Conservation (phyloP, 345 rosid species). For the Moricandia moricandioides region DNA sequence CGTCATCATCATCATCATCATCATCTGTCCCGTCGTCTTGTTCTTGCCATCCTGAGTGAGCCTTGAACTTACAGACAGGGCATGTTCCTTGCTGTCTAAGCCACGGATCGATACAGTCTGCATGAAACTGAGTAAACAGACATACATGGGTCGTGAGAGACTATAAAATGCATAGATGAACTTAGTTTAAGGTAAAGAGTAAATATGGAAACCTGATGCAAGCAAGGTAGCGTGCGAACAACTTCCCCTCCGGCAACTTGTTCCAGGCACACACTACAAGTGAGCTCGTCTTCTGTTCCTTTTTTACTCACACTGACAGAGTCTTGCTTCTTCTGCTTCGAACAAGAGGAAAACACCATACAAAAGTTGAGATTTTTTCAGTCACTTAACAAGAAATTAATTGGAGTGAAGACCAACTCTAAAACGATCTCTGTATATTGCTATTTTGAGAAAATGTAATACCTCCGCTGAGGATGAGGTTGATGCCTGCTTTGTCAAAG, state of each 20-base stretch:
- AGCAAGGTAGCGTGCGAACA: conserved; percentile 68
- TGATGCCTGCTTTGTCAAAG: conserved; percentile 50
- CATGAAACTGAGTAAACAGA: conserved; percentile 61
- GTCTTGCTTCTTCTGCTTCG: conserved; percentile 53
- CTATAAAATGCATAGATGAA: not conserved
- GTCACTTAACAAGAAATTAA: not conserved
- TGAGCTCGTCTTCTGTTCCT: conserved; percentile 61
- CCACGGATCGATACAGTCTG: conserved; percentile 78
- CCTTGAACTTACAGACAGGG: conserved; percentile 77
- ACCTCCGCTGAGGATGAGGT: conserved; percentile 67
- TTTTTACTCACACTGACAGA: conserved; percentile 36
- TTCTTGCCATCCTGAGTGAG: conserved; percentile 62
- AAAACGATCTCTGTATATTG: not conserved
- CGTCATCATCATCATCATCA: conserved; percentile 27
- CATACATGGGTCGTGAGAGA: not conserved
- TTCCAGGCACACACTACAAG: conserved; percentile 82
- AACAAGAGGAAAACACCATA: conserved; percentile 16
- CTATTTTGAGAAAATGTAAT: conserved; percentile 14
- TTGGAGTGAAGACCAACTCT: not conserved
- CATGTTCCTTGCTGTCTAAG: conserved; percentile 80
- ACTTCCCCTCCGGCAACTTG: conserved; percentile 66
- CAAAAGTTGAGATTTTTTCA: not conserved
- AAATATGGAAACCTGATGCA: conserved; percentile 58
- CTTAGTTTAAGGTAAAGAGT: not conserved
- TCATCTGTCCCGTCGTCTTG: conserved; percentile 26